phyloP scores from a whole-genome alignment of 495 filamentous ascomycete species.

The Pyronema omphalodes region DNA sequence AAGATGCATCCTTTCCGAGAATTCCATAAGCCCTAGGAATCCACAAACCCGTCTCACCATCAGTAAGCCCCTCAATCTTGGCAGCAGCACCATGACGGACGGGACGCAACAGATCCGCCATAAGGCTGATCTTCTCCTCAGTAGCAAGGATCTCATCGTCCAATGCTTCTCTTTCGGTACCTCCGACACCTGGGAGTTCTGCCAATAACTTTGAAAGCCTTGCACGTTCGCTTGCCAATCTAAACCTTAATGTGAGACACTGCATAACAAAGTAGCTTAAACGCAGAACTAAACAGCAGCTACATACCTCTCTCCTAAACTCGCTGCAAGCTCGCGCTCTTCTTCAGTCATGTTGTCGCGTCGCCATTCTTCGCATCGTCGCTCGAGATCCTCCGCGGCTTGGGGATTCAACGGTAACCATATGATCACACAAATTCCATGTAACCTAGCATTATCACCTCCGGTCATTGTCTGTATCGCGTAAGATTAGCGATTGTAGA shows the following conservation, averaged over 20 bases:
- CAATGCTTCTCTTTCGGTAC: slow-evolving; percentile 65
- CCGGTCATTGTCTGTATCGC: slow-evolving; percentile 59
- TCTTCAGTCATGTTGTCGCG: slow-evolving; percentile 90
- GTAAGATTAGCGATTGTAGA: too few relatives aligned
- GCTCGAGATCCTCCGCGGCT: slow-evolving; percentile 75
- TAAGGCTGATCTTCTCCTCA: slow-evolving; percentile 90
- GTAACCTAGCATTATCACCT: slow-evolving; percentile 73
- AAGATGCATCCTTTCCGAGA: slow-evolving; percentile 62
- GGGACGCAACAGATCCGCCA: slow-evolving; percentile 87
- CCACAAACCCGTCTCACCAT: slow-evolving; percentile 93
- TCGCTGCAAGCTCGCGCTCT: slow-evolving; percentile 82
- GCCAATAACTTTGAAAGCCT: slow-evolving; percentile 76
- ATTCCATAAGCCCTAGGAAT: slow-evolving; percentile 87
- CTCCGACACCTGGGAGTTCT: slow-evolving; percentile 56
- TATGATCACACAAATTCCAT: slow-evolving; percentile 78
- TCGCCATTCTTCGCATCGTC: slow-evolving; percentile 83
- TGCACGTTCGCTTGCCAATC: slow-evolving; percentile 67
- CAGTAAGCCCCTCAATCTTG: slow-evolving; percentile 91
- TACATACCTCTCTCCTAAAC: slow-evolving; percentile 55
- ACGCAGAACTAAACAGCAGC: neutral
- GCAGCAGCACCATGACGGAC: slow-evolving; percentile 86
- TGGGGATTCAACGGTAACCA: slow-evolving; percentile 75
- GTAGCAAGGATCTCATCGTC: slow-evolving; percentile 91
- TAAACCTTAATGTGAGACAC: slow-evolving; percentile 3
- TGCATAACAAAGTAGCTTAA: too few relatives aligned